Evolutionary conservation across 495 filamentous ascomycete genomes (phyloP).

Genomic region (Podospora tetraspora): DNA sequence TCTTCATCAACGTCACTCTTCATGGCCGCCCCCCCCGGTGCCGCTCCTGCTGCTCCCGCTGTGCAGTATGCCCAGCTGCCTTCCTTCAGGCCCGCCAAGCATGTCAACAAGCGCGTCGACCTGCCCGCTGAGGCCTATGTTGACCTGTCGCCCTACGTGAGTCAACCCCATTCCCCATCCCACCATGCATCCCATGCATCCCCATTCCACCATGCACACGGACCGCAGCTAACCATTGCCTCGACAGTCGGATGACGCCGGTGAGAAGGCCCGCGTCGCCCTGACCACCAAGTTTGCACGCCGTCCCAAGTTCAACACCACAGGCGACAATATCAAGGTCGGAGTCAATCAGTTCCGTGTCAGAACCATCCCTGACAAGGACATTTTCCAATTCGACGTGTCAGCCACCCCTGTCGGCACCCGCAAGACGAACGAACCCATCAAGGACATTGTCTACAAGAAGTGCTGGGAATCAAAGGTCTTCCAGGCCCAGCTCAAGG

Average conservation of each 20-base stretch:
- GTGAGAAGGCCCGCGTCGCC: neutral
- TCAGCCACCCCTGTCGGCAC: constrained; percentile 32
- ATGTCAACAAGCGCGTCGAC: constrained; percentile 38
- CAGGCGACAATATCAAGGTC: constrained; percentile 55
- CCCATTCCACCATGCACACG: neutral
- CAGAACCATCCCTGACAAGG: constrained; percentile 35
- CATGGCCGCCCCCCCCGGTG: neutral
- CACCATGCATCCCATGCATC: neutral
- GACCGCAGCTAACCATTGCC: neutral
- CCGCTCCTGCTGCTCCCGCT: neutral
- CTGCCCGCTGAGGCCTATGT: constrained; percentile 42
- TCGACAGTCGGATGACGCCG: neutral
- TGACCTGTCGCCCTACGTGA: neutral
- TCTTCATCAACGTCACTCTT: neutral
- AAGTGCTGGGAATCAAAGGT: constrained; percentile 65
- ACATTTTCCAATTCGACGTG: constrained; percentile 83
- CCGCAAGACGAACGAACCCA: constrained; percentile 52
- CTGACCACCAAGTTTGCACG: neutral
- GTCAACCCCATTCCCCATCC: neutral
- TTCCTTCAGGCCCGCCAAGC: neutral
- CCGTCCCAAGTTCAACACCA: constrained; percentile 51
- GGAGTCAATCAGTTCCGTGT: constrained; percentile 72
- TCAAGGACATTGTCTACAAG: constrained; percentile 52
- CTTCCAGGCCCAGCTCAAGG: constrained; percentile 49
- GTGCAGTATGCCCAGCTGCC: constrained; percentile 6